These are phyloP conservation scores for Trichoderma sp. DNA, from an alignment of 2,329 filamentous ascomycete genomes.

Conservation along the genomic window DNA sequence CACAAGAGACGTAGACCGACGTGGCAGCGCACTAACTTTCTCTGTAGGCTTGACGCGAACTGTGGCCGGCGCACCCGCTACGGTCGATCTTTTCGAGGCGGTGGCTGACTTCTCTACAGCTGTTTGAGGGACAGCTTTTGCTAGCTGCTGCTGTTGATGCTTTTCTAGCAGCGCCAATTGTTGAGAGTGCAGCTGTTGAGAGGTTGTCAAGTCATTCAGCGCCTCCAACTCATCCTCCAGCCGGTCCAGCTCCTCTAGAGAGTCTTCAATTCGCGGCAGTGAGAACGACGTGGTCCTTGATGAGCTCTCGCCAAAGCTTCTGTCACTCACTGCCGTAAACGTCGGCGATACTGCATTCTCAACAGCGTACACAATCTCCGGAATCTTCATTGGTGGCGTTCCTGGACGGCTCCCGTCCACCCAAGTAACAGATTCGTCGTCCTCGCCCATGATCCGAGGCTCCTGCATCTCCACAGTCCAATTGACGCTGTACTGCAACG, in stretches of 20 bases:
- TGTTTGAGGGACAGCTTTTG: not conserved
- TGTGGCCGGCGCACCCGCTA: slow-evolving; percentile 45
- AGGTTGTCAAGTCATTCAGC: slow-evolving; percentile 46
- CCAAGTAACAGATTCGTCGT: slow-evolving; percentile 34
- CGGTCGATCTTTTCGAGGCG: slow-evolving; percentile 37
- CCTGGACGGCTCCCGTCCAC: slow-evolving; percentile 34
- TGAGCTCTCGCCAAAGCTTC: slow-evolving; percentile 43
- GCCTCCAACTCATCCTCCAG: slow-evolving; percentile 66
- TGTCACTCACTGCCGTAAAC: slow-evolving; percentile 39
- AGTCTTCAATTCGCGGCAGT: slow-evolving; percentile 63
- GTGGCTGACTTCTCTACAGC: slow-evolving; percentile 2
- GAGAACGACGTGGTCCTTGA: slow-evolving; percentile 41
- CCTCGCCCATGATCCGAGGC: slow-evolving; percentile 28
- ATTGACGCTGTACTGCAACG: slow-evolving; percentile 40
- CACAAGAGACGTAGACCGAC: slow-evolving; percentile 49
- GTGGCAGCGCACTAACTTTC: slow-evolving; percentile 45
- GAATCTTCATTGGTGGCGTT: slow-evolving; percentile 37
- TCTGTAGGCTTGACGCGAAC: slow-evolving; percentile 48
- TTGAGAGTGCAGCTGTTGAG: slow-evolving; percentile 41
- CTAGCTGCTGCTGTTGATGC: not conserved
- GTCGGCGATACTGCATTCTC: slow-evolving; percentile 43
- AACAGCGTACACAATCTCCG: slow-evolving; percentile 38
- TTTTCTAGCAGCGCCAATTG: slow-evolving; percentile 40
- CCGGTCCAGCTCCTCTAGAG: slow-evolving; percentile 63
- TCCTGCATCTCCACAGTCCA: slow-evolving; percentile 30